Base-by-base conservation (phyloP, 768 basidiomycete genomes). In the Lactarius vividus region DNA sequence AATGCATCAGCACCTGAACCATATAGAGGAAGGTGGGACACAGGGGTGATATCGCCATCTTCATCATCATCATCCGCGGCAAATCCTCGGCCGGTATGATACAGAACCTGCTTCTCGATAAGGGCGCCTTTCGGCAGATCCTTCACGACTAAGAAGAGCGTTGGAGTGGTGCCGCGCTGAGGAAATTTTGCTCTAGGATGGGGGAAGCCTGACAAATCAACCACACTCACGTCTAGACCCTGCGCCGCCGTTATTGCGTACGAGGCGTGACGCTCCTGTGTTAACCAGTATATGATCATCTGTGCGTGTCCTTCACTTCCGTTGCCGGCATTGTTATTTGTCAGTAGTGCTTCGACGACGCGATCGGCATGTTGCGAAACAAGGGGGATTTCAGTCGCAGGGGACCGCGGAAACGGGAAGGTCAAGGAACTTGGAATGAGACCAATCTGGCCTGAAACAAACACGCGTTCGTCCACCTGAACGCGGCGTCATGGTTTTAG, bases 381-480 rank as follows among this genome's bases (percentile, higher is more conserved):
- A 9, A 98, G 79, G 1, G 91, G 88, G 1, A 85, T 81, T 76
- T 98, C 93, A 13, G 79, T 72, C 0, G 84, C 76, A 60, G 92
- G 73, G 11, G 82, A 87, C 3, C 67, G 75, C 16, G 88, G 84
- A 2, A 80, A 76, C 10, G 95, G 89, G 3, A 98, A 78, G 2
- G 81, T 73, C 33, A 98, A 79, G 55, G 79, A 85, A 55, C 86
- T 78, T 0, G 97, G 96, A 35, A 95, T 79, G 26, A 99, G 80
- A 0, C 94, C 94, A 55, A 99, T 98, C 74, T 99, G 97, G 4
- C 97, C 97, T 0, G 97, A 97, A 63, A 98, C 80, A 70, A 92
- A 94, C n/a, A 94, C 78, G 6, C 84, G 84, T 59, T 89, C 84
- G 69, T 84, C 85, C 54, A 84, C 87, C 94, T 96, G 44, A 60